Evolutionary conservation across 2,329 filamentous ascomycete genomes (phyloP), one percentile per base, ranked within the genome.

Genomic region (Colletotrichum endophyticum): DNA sequence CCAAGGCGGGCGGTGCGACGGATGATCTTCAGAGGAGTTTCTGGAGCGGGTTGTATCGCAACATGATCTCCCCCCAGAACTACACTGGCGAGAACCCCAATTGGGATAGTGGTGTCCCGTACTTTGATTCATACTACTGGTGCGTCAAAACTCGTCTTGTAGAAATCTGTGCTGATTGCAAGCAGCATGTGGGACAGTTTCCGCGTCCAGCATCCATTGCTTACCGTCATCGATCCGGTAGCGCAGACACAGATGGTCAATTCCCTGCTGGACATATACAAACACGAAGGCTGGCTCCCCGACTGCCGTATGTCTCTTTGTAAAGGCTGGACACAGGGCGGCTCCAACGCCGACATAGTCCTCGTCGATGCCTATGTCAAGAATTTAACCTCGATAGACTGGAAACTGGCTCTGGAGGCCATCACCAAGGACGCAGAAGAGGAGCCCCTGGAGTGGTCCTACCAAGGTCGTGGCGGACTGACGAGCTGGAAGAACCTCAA

Each of bases 271-370:
- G 92, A 94, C 78, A 93, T 91, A 13, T 94, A 94, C 80, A 85
- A 87, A 63, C 88, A 93, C 80, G 89, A 92, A 80, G 93, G 93
- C 2, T 94, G 91, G 84, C 83, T 94, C 13, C 93, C 93, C 0
- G 93, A 94, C 81, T 94, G 92, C 80, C 90, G 92, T 71, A 94
- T 94, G 92, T 91, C 89, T 22, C 86, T 93, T 2, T 93, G 90
- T 82, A 92, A 92, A 80, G 93, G 93, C 2, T 93, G 89, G 84
- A 93, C 92, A 0, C 92, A 94, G 81, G 92, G 93, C 7, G 93
- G 93, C 3, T 93, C 91, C 0, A 94, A 94, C 76, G 91, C 92
- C 3, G 92, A 94, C 79, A 87, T 93, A 6, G 88, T 94, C 0
- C 86, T 94, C 2, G 89, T 88, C 1, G 92, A 94, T 78, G 89